Evolutionary conservation across 305 asterid genomes (phyloP), one percentile per base, ranked within the genome.

Genomic region (Plantago coronopus): DNA sequence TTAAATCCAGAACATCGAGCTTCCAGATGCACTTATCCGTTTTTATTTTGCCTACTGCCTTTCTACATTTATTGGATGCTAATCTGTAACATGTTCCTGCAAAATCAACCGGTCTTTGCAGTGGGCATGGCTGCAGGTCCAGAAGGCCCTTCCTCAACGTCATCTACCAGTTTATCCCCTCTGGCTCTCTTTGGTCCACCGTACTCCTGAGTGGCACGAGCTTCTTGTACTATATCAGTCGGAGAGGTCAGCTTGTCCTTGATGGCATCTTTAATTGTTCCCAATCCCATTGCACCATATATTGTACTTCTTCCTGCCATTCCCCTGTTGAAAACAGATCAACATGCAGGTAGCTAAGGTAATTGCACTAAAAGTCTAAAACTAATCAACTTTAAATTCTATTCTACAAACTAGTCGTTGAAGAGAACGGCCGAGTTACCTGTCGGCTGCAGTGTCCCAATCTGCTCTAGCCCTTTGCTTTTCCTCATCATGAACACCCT

Each of bases 231-330:
- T 3, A 66, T 72, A 54, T 69, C 74, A 1, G 65, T 43, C 8
- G 79, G 78, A 61, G 62, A 69, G 10, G 78, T 75, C 50, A 72
- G 65, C 69, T 78, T 78, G 15, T 72, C 80, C 65, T 69, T 72
- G 23, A 72, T 69, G 13, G 81, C 50, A 1, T 57, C 71, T 42
- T 15, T 67, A 38, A 75, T 27, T 4, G 62, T 67, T 12, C 77
- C 76, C 49, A 57, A 48, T 13, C 78, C 76, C 49, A 61, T 54
- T 0, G 75, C 71, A 17, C 76, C 66, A 23, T 67, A 79, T n/a
- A 76, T 75, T 45, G 63, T 75, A 17, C 57, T 62, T 47, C 59
- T 79, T 19, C 76, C 81, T 0, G 72, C 73, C 17, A 29, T 38
- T 61, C 79, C 81, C 64, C 81, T 72, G 62, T 68, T 4, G n/a